A percentile compares a stretch with the other conserved stretches of the same genome.
phyloP scores from a whole-genome alignment of 2,329 filamentous ascomycete genomes.

The Penicillium concentricum region DNA sequence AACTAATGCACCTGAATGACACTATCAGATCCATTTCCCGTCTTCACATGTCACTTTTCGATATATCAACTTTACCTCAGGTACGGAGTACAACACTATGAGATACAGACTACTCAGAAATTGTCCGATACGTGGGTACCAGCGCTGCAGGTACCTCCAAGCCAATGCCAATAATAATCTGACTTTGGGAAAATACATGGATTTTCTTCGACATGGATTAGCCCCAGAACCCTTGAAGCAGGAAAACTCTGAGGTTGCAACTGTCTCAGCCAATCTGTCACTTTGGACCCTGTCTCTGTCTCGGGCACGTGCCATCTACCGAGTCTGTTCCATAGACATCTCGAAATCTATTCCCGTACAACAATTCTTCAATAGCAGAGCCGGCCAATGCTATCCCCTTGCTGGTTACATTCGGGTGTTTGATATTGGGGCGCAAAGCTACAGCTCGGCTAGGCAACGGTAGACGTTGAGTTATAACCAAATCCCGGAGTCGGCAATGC shows the following conservation, averaged over 20 bases:
- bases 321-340: conserved; percentile 2
- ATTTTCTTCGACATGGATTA: conserved; percentile 12
- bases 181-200: conserved; percentile 16
- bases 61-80: conserved; percentile 15
- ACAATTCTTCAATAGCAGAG: conserved; percentile 4
- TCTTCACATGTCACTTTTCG: conserved; percentile 14
- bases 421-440: conserved; percentile 2
- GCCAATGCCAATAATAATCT: conserved; percentile 9
- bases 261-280: conserved; percentile 2
- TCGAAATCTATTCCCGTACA: not conserved
- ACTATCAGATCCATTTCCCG: conserved; percentile 14
- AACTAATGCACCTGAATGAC: not conserved
- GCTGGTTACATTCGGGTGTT: conserved; percentile 18
- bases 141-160: conserved; percentile 21
- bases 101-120: conserved; percentile 18
- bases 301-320: conserved; percentile 21
- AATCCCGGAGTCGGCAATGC: conserved; percentile 8
- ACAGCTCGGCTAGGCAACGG: conserved; percentile 5
- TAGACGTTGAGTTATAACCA: conserved; percentile 3
- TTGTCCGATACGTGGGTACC: conserved; percentile 15
- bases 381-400: conserved; percentile 12
- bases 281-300: conserved; percentile 5
- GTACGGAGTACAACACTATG: conserved; percentile 6
- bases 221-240: conserved; percentile 4
- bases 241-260: conserved; percentile 13